Evolutionary conservation across 1,284 basidiomycete genomes (phyloP).

Genomic region (Marasmius oreades): DNA sequence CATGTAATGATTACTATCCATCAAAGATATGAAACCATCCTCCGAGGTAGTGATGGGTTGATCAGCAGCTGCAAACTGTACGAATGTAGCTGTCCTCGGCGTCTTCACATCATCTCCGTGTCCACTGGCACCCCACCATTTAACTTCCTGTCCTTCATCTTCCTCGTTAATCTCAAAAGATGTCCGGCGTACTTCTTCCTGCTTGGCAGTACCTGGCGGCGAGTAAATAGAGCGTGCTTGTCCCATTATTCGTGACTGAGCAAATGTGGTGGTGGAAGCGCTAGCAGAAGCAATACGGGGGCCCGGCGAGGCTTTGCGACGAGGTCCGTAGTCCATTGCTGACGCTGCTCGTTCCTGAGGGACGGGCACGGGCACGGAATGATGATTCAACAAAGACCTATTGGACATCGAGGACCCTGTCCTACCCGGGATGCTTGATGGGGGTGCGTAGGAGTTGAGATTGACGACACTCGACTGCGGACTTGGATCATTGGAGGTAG

Average conservation of each 20-base stretch:
- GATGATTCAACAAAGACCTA: constrained; percentile 37
- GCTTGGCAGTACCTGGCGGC: constrained; percentile 26
- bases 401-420: constrained; percentile 65
- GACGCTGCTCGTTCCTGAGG: constrained; percentile 71
- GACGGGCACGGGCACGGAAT: constrained; percentile 26
- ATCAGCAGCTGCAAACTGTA: constrained; percentile 40
- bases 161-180: constrained; percentile 29
- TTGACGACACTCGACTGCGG: constrained; percentile 60
- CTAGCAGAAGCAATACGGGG: constrained; percentile 52
- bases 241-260: constrained; percentile 39
- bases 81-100: constrained; percentile 65
- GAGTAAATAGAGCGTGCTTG: constrained; percentile 27
- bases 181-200: constrained; percentile 31
- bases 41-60: constrained; percentile 37
- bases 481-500: constrained; percentile 68
- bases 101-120: constrained; percentile 51
- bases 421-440: constrained; percentile 31
- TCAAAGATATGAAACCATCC: constrained; percentile 79
- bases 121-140: constrained; percentile 63
- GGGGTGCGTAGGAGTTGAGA: constrained; percentile 32
- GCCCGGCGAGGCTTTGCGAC: constrained; percentile 47
- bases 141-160: constrained; percentile 36
- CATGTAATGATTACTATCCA: constrained; percentile 61
- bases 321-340: constrained; percentile 63
- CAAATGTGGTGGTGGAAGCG: constrained; percentile 45